These are phyloP conservation scores for Gracilariopsis chorda DNA, from an alignment of 23 red algal genomes.

Conservation along the genomic window DNA sequence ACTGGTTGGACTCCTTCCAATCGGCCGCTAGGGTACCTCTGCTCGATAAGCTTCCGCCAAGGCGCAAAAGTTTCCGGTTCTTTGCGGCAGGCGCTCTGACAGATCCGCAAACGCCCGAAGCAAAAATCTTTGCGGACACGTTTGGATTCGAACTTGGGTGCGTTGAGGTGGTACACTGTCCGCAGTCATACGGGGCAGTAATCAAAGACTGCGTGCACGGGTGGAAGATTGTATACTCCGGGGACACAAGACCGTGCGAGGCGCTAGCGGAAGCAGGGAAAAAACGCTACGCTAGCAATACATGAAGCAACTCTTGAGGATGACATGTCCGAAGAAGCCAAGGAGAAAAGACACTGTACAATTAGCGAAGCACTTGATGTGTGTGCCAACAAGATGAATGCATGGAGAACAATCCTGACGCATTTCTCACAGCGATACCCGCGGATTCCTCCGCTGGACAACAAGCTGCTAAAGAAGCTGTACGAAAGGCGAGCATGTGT, in stretches of 20 bases:
- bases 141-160: constrained; percentile 81
- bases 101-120: constrained; percentile 59
- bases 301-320: constrained; percentile 96
- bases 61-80: constrained; percentile 57
- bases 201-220: constrained; percentile 48
- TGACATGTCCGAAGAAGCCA: constrained; percentile 56
- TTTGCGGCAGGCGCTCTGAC: constrained; percentile 63
- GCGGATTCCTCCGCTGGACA: constrained; percentile 63
- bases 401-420: constrained; percentile 85
- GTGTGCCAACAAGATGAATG: constrained; percentile 64
- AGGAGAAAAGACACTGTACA: constrained; percentile 81
- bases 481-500: constrained; percentile 30
- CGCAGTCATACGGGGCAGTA: constrained; percentile 78
- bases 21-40: constrained; percentile 34
- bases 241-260: constrained; percentile 85
- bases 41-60: neutral
- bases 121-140: constrained; percentile 70
- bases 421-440: constrained; percentile 99
- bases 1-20: constrained; percentile 72
- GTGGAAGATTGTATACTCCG: constrained; percentile 96
- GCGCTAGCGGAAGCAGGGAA: constrained; percentile 60
- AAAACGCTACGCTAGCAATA: constrained; percentile 73
- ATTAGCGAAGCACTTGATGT: constrained; percentile 75
- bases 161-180: constrained; percentile 85
- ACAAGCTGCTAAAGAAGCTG: constrained; percentile 8